Evolutionary conservation across 2,329 filamentous ascomycete genomes (phyloP).

Genomic region (Arthrobotrys pseudoclavata): DNA sequence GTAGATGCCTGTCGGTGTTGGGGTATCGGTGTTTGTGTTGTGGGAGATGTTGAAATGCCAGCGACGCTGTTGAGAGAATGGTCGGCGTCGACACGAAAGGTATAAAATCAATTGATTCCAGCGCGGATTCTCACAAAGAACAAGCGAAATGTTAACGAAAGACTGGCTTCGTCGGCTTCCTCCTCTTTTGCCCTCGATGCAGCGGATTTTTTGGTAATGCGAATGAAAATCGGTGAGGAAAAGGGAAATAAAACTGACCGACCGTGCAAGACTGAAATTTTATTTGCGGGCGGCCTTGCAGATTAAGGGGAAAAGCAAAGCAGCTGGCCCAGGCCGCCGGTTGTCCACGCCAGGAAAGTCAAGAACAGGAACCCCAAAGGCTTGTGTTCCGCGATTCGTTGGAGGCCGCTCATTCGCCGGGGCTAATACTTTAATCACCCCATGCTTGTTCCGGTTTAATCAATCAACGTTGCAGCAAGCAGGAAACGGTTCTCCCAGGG

Average conservation of each 20-base stretch:
- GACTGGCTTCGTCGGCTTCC: conserved; percentile 51
- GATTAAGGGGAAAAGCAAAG: conserved; percentile 57
- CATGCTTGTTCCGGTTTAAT: conserved; percentile 2
- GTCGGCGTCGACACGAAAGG: conserved; percentile 9
- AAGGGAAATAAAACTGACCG: conserved; percentile 37
- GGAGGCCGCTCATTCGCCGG: conserved; percentile 37
- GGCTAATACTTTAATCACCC: background rate
- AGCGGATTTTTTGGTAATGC: conserved; percentile 1
- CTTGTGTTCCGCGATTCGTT: conserved; percentile 33
- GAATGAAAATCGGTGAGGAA: conserved; percentile 47
- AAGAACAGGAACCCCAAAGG: conserved; percentile 25
- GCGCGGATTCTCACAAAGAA: conserved; percentile 50
- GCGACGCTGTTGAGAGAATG: conserved; percentile 34
- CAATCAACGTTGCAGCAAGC: conserved; percentile 8
- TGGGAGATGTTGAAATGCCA: conserved; percentile 43
- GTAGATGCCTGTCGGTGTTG: conserved; percentile 8
- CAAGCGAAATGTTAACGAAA: conserved; percentile 58
- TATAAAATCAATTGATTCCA: conserved; percentile 42
- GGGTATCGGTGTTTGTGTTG: conserved; percentile 25
- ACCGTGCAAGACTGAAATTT: conserved; percentile 28
- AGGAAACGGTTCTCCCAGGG: conserved; percentile 18
- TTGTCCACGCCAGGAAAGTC: conserved; percentile 30
- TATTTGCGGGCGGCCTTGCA: conserved; percentile 14
- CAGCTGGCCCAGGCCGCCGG: conserved; percentile 20
- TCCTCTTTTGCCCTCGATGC: conserved; percentile 21